Conservation (phyloP, 257 asterid genomes). For the Nicotiana noctiflora region DNA sequence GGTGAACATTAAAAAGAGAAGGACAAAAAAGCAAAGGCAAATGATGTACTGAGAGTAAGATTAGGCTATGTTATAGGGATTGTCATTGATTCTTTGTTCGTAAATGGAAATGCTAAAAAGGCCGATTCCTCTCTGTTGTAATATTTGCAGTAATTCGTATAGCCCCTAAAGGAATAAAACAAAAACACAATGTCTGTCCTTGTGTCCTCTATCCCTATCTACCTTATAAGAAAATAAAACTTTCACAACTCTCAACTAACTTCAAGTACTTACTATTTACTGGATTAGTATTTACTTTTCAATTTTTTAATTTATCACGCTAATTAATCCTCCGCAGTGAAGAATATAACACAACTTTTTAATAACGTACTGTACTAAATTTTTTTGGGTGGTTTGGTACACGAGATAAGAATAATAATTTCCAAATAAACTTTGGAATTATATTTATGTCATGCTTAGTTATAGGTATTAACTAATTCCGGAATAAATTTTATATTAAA, state of each 20-base stretch:
- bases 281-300: not conserved
- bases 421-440: too few relatives aligned
- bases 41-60: not conserved
- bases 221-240: not conserved
- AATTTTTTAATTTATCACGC: not conserved
- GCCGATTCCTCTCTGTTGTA: not conserved
- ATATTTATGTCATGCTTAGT: too few relatives aligned
- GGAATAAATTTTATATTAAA: too few relatives aligned
- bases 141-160: not conserved
- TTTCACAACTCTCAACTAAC: not conserved
- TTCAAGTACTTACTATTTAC: not conserved
- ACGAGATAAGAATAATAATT: too few relatives aligned
- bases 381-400: not conserved
- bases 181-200: not conserved
- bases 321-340: not conserved
- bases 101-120: not conserved
- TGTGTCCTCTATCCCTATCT: not conserved
- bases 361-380: not conserved
- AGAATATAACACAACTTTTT: not conserved
- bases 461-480: too few relatives aligned
- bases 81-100: constrained; percentile 4
- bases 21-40: not conserved
- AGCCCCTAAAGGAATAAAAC: not conserved
- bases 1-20: not conserved
- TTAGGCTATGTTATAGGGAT: constrained; percentile 3